Evolutionary conservation across 225 moss, liverwort and hornwort genomes (phyloP).

Genomic region (Lunularia cruciata): DNA sequence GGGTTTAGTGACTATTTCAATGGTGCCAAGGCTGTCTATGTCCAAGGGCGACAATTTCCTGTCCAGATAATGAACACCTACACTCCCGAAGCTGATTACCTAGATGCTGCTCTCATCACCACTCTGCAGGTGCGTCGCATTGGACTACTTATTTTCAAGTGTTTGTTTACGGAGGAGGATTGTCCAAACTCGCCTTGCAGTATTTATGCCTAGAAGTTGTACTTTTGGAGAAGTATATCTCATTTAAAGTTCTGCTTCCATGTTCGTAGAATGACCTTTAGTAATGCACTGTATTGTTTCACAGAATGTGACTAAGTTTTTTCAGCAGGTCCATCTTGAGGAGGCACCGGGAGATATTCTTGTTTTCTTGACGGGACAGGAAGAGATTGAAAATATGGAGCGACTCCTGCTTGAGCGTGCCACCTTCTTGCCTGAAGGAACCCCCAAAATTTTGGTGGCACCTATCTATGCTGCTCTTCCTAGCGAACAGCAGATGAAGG

Average conservation of each 20-base stretch:
- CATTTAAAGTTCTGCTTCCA: slow-evolving; percentile 1
- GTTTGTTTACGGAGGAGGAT: background rate
- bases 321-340: slow-evolving; percentile 75
- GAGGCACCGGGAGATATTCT: slow-evolving; percentile 86
- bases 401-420: slow-evolving; percentile 85
- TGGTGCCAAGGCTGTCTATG: slow-evolving; percentile 77
- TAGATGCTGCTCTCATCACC: slow-evolving; percentile 91
- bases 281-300: background rate
- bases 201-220: background rate
- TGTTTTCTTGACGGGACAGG: slow-evolving; percentile 93
- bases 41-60: slow-evolving; percentile 87
- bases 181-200: too few relatives aligned
- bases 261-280: background rate
- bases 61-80: slow-evolving; percentile 85
- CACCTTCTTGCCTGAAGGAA: slow-evolving; percentile 59
- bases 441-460: slow-evolving; percentile 65
- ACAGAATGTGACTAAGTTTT: background rate
- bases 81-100: slow-evolving; percentile 91
- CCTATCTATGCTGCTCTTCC: slow-evolving; percentile 97
- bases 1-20: slow-evolving; percentile 83
- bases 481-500: slow-evolving; percentile 98
- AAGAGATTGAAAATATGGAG: slow-evolving; percentile 96
- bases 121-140: slow-evolving; percentile 64
- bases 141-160: background rate
- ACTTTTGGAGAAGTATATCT: background rate